Evolutionary conservation across 768 basidiomycete genomes (phyloP).

Genomic region (Pleurotus platypus): DNA sequence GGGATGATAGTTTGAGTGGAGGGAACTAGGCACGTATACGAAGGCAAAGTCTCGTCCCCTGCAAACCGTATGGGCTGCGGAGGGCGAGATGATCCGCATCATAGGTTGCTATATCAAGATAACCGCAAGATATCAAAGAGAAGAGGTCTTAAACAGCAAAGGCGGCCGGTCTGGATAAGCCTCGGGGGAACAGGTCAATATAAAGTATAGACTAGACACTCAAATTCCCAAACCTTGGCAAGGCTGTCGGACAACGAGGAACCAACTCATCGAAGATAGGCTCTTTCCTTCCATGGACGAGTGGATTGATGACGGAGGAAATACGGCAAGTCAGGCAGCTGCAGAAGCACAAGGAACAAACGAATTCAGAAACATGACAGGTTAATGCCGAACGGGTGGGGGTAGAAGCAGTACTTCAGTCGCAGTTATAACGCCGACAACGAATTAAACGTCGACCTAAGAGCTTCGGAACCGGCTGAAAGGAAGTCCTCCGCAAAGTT

Average conservation of each 20-base stretch:
- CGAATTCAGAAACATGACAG: background rate
- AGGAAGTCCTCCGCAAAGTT: background rate
- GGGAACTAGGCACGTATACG: too few relatives aligned
- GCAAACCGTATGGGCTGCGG: background rate
- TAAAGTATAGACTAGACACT: background rate
- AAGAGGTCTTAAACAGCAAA: background rate
- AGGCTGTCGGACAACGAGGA: background rate
- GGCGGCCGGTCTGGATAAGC: conserved; percentile 3
- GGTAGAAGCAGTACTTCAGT: background rate
- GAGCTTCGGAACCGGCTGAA: too few relatives aligned
- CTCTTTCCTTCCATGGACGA: background rate
- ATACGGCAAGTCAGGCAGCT: conserved; percentile 3
- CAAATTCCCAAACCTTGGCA: conserved; percentile 3
- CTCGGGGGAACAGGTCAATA: conserved; percentile 4
- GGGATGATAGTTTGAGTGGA: background rate
- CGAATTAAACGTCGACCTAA: background rate
- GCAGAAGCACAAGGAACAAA: conserved; percentile 5
- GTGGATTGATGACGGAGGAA: conserved; percentile 1
- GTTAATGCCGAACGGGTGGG: background rate
- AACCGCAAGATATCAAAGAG: background rate
- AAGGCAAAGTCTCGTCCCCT: too few relatives aligned
- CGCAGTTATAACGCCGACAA: background rate
- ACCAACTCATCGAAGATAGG: background rate
- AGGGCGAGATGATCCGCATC: conserved; percentile 1
- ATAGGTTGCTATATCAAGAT: conserved; percentile 6